These are phyloP conservation scores for Fusarium tupiense DNA, from an alignment of 2,329 filamentous ascomycete genomes.

Conservation along the genomic window DNA sequence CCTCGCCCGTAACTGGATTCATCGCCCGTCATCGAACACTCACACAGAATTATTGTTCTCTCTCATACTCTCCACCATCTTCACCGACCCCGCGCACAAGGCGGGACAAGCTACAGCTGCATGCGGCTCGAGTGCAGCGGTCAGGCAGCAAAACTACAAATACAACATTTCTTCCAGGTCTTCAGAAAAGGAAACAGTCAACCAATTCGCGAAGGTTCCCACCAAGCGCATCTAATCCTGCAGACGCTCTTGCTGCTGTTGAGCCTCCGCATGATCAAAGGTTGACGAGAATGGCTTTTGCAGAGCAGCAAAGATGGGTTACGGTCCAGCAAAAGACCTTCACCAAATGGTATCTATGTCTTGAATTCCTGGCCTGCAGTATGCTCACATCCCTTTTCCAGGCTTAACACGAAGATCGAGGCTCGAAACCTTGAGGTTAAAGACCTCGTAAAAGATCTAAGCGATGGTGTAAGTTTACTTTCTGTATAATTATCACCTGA, in stretches of 20 bases:
- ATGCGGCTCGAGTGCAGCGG: slow-evolving; percentile 60
- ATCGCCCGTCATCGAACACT: slow-evolving; percentile 34
- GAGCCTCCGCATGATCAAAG: slow-evolving; percentile 61
- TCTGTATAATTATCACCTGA: background rate
- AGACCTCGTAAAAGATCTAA: slow-evolving; percentile 88
- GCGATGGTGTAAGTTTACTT: slow-evolving; percentile 82
- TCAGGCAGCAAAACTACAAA: slow-evolving; percentile 51
- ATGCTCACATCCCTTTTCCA: slow-evolving; percentile 48
- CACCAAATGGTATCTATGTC: slow-evolving; percentile 79
- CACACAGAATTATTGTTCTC: slow-evolving; percentile 32
- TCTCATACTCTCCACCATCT: slow-evolving; percentile 36
- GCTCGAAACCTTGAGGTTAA: slow-evolving; percentile 81
- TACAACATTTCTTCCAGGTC: slow-evolving; percentile 34
- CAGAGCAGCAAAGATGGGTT: slow-evolving; percentile 74
- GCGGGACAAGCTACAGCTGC: slow-evolving; percentile 60
- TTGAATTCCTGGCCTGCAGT: background rate
- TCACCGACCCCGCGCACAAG: slow-evolving; percentile 51
- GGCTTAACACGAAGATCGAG: slow-evolving; percentile 96
- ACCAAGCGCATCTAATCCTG: slow-evolving; percentile 50
- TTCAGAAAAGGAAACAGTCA: slow-evolving; percentile 36
- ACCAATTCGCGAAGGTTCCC: slow-evolving; percentile 42
- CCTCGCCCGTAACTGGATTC: slow-evolving; percentile 30
- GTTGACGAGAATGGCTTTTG: slow-evolving; percentile 69
- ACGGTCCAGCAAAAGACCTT: slow-evolving; percentile 98
- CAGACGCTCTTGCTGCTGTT: slow-evolving; percentile 56